A percentile compares a stretch with the other conserved stretches of the same genome.
Conservation (phyloP, 768 basidiomycete species). For the Agaricus blazei region DNA sequence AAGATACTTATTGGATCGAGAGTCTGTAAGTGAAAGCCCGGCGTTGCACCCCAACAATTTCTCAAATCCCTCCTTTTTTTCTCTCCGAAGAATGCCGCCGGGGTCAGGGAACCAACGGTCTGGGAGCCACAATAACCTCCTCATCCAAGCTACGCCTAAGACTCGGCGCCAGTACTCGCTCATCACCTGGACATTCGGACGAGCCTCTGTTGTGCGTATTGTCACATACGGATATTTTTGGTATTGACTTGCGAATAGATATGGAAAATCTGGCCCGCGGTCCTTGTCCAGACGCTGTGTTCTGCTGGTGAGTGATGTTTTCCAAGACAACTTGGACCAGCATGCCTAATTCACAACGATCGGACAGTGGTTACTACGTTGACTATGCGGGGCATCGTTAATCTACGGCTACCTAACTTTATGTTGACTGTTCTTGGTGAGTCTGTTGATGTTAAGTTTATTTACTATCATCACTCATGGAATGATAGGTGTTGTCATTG, state of each 20-base stretch:
- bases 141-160: too few species aligned
- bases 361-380: conserved; percentile 36
- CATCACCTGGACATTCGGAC: conserved; percentile 28
- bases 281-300: conserved; percentile 54
- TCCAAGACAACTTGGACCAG: not conserved
- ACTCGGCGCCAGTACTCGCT: conserved; percentile 18
- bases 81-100: too few species aligned
- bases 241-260: conserved; percentile 25
- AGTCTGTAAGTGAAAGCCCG: too few species aligned
- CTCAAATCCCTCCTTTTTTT: too few species aligned
- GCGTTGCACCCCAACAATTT: too few species aligned
- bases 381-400: conserved; percentile 32
- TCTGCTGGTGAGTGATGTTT: conserved; percentile 35
- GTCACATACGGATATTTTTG: not conserved
- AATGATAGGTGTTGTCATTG: conserved; percentile 41
- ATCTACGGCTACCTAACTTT: conserved; percentile 46
- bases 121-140: too few species aligned
- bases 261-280: conserved; percentile 66
- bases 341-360: not conserved
- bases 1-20: too few species aligned
- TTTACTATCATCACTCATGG: not conserved
- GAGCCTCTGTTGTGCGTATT: conserved; percentile 25
- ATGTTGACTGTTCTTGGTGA: conserved; percentile 58
- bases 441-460: conserved; percentile 9
- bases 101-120: too few species aligned